A percentile compares a stretch with the other conserved stretches of the same genome.
Conservation (phyloP, 169 alveolate genomes). For the Eimeria mitis region DNA sequence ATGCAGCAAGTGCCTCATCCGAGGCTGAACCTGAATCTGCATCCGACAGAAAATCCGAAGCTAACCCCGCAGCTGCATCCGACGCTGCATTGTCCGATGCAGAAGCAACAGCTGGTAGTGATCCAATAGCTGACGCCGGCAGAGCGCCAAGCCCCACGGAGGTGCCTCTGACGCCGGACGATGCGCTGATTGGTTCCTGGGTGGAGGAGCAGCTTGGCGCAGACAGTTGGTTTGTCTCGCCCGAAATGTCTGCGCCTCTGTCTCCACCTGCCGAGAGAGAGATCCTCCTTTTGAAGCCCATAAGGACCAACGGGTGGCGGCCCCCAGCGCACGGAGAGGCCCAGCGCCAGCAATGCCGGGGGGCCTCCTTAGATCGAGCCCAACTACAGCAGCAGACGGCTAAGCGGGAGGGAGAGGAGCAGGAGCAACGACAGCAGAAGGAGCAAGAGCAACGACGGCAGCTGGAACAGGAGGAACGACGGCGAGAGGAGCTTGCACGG, state of each 20-base stretch:
- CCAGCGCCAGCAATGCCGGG: background rate
- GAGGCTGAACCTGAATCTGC: background rate
- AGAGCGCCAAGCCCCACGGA: background rate
- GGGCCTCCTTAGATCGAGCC: background rate
- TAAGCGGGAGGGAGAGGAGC: background rate
- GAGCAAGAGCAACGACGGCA: background rate
- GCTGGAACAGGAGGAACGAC: background rate
- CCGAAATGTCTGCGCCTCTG: background rate
- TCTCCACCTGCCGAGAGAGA: background rate
- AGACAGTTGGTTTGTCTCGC: background rate
- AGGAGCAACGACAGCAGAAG: background rate
- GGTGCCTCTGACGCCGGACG: background rate
- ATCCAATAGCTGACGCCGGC: background rate
- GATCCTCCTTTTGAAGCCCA: background rate
- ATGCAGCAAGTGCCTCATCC: background rate
- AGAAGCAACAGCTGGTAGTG: conserved; percentile 7
- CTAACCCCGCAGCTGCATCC: background rate
- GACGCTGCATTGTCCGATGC: background rate
- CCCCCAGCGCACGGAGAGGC: background rate
- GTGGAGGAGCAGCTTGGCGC: background rate
- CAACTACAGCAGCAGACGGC: background rate
- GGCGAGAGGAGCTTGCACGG: background rate
- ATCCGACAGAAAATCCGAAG: background rate
- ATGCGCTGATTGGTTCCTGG: background rate
- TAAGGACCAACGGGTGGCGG: background rate